Base-by-base conservation (phyloP, 179 eudicot genomes). In the Drosera spatulata region DNA sequence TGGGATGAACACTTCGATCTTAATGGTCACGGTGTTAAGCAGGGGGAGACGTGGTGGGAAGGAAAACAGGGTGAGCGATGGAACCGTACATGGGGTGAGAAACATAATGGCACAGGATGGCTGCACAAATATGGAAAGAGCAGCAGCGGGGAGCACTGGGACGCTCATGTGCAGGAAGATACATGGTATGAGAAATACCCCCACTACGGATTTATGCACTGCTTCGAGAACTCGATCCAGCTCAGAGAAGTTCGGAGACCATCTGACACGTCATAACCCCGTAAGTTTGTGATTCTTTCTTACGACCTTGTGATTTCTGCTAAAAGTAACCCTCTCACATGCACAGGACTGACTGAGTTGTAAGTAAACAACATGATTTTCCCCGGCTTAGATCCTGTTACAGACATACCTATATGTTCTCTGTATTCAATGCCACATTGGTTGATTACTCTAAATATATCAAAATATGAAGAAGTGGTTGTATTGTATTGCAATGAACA, bases 61-160 rank as follows among this genome's bases (percentile, higher is more conserved):
- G 96, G 97, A 2, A 80, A 81, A 64, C 42, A 80, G 15, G 91
- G 88, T 10, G 94, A 87, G 33, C 76, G 72, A 7, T 91, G 97
- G 97, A 90, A 87, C 67, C 80, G 89, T 7, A 87, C 96, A 2
- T 91, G 97, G 97, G 97, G 96, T 2, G 96, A 91, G 77, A 68
- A 74, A 37, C 97, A 91, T 64, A 91, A 91, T 52, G 86, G 96
- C 2, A 73, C 91, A 1, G 97, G 94, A 41, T 87, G 96, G 96
- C 80, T 87, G 58, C 97, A 91, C 83, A 87, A 91, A 77, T 87
- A 87, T 42, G 97, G 96, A 7, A 83, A 78, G 71, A 87, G 96
- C 72, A 85, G 91, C 73, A 53, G 81, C 11, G 96, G 97, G 0
- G 96, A 91, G 64, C 96, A 85, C 67, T 91, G 97, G 97, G 97